phyloP scores from a whole-genome alignment of 2,329 filamentous ascomycete genomes.

The Calonectria montana region DNA sequence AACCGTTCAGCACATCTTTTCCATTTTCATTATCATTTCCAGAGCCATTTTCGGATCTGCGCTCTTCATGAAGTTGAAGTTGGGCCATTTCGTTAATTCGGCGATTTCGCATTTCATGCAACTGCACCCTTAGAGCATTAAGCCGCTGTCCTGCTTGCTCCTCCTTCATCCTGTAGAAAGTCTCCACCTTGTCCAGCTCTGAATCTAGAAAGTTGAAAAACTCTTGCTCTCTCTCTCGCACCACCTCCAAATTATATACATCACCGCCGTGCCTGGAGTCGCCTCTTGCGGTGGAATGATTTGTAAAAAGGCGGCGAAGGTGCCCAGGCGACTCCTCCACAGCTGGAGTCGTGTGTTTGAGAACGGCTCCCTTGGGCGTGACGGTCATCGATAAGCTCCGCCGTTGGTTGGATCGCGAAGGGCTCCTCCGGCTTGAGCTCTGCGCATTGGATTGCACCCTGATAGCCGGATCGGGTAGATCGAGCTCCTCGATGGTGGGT shows the following conservation, averaged over 20 bases:
- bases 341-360: not conserved
- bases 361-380: slow-evolving; percentile 24
- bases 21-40: slow-evolving; percentile 29
- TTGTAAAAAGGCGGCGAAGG: slow-evolving; percentile 51
- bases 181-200: slow-evolving; percentile 91
- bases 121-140: slow-evolving; percentile 78
- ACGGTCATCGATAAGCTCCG: slow-evolving; percentile 51
- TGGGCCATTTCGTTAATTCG: slow-evolving; percentile 77
- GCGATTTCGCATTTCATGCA: slow-evolving; percentile 92
- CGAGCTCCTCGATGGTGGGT: slow-evolving; percentile 53
- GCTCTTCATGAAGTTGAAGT: slow-evolving; percentile 48
- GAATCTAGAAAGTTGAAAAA: slow-evolving; percentile 88
- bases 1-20: slow-evolving; percentile 48
- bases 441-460: slow-evolving; percentile 48
- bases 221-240: slow-evolving; percentile 81
- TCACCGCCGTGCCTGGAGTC: slow-evolving; percentile 54
- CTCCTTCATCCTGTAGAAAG: slow-evolving; percentile 90
- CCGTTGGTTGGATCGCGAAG: slow-evolving; percentile 43
- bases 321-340: slow-evolving; percentile 42
- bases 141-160: slow-evolving; percentile 82
- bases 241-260: slow-evolving; percentile 64
- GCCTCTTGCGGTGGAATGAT: slow-evolving; percentile 36
- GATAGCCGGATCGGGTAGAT: slow-evolving; percentile 66
- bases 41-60: slow-evolving; percentile 26
- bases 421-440: slow-evolving; percentile 28